Base-by-base conservation (phyloP, 176 grass and related monocot genomes). In the Oryza officinalis region DNA sequence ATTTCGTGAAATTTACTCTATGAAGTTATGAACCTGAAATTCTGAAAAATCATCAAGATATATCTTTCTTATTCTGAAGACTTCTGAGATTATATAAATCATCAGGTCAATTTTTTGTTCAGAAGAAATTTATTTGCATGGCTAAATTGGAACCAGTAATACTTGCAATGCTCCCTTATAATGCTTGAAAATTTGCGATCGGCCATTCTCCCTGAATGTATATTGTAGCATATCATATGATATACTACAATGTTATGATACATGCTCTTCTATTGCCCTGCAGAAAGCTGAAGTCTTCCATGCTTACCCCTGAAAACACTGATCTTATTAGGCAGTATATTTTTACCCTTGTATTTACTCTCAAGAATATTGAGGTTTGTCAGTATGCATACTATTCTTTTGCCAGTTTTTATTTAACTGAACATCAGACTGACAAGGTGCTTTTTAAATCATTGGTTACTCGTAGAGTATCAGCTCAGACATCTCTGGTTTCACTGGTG, bases 401-500 rank as follows among this genome's bases (percentile, higher is more conserved):
- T 32, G 31, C 2, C 9, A 12, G 2, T 0, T 75, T 57, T 33
- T 31, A 25, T 75, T 75, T 82, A 41, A 83, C 60, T 84, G 57
- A 47, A 69, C 20, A 41, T 9, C 61, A 14, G 25, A 25, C 35
- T 67, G 57, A 54, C 72, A 37, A 69, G 31, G n/a, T 3, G 75
- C 2, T 73, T 23, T 61, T 75, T 31, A 13, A 14, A 59, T 49
- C 27, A 20, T 83, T 72, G 50, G 44, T 71, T 80, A 43, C 78
- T 71, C 83, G 20, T 87, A 98, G 92, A 92, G 87, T 85, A 95
- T 98, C 52, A 98, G 93, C 83, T 98, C 96, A 13, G 96, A 98
- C 57, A 89, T 98, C 38, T 96, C 93, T 61, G 85, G 81, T 38
- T 32, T 32, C 31, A 96, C 93, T 0, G 87, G 96, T 18, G 96